These are phyloP conservation scores for Vitis hybrid DNA, from an alignment of 177 flowering plant species.

Conservation along the genomic window DNA sequence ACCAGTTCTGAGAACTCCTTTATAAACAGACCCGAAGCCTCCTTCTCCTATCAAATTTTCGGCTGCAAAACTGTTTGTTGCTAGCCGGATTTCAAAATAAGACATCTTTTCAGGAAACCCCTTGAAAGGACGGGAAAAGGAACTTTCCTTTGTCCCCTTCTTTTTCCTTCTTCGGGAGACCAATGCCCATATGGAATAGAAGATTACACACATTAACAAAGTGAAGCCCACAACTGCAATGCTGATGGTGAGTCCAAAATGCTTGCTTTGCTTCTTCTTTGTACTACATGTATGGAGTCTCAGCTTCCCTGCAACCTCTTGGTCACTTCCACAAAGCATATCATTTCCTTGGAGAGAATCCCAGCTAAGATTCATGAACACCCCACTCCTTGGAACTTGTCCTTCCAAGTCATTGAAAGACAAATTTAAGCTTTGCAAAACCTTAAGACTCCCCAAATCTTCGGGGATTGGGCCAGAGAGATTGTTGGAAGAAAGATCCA, in stretches of 20 bases:
- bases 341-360: constrained; percentile 7
- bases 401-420: constrained; percentile 22
- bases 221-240: neutral
- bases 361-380: constrained; percentile 6
- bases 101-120: constrained; percentile 4
- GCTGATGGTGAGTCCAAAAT: neutral
- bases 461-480: constrained; percentile 15
- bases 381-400: constrained; percentile 13
- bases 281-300: neutral
- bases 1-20: neutral
- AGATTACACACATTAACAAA: neutral
- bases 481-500: constrained; percentile 14
- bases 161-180: neutral
- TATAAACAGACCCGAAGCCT: constrained; percentile 13
- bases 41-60: constrained; percentile 14
- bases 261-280: too few relatives aligned
- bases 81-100: constrained; percentile 1
- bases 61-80: constrained; percentile 3
- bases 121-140: neutral
- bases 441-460: neutral
- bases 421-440: constrained; percentile 9
- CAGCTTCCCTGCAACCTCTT: neutral
- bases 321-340: constrained; percentile 10
- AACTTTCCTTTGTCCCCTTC: neutral
- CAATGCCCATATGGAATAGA: neutral